phyloP scores from a whole-genome alignment of 2,329 filamentous ascomycete species.

The Magnaporthiopsis poae region DNA sequence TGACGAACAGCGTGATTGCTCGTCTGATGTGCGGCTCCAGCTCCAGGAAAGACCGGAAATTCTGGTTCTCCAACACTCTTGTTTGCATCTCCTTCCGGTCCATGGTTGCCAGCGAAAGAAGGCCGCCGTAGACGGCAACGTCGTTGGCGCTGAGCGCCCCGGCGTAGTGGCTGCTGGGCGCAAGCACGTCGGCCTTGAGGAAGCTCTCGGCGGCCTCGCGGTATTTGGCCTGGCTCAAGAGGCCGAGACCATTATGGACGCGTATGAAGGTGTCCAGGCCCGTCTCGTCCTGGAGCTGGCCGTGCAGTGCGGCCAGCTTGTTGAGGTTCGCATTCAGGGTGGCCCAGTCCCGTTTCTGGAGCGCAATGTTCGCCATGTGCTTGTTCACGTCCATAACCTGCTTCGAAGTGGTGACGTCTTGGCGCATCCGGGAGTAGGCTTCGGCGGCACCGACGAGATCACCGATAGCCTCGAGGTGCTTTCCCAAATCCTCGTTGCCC shows the following conservation, averaged over 20 bases:
- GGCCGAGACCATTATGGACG: conserved; percentile 41
- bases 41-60: conserved; percentile 81
- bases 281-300: conserved; percentile 36
- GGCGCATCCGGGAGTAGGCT: conserved; percentile 76
- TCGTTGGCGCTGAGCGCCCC: conserved; percentile 75
- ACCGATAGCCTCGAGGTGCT: conserved; percentile 70
- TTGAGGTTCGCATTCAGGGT: conserved; percentile 48
- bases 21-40: conserved; percentile 89
- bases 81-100: conserved; percentile 63
- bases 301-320: conserved; percentile 51
- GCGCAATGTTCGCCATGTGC: conserved; percentile 63
- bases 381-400: conserved; percentile 77
- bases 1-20: conserved; percentile 80
- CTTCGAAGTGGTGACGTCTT: conserved; percentile 72
- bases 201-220: conserved; percentile 62
- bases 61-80: conserved; percentile 66
- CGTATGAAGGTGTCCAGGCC: conserved; percentile 40
- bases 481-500: conserved; percentile 85
- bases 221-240: conserved; percentile 37
- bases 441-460: conserved; percentile 64
- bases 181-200: conserved; percentile 48
- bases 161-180: conserved; percentile 47
- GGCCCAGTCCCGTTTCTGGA: conserved; percentile 71
- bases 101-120: conserved; percentile 86
- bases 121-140: conserved; percentile 79